Conservation (phyloP, 2,329 filamentous ascomycete genomes). For the Elsinoe arachidis region DNA sequence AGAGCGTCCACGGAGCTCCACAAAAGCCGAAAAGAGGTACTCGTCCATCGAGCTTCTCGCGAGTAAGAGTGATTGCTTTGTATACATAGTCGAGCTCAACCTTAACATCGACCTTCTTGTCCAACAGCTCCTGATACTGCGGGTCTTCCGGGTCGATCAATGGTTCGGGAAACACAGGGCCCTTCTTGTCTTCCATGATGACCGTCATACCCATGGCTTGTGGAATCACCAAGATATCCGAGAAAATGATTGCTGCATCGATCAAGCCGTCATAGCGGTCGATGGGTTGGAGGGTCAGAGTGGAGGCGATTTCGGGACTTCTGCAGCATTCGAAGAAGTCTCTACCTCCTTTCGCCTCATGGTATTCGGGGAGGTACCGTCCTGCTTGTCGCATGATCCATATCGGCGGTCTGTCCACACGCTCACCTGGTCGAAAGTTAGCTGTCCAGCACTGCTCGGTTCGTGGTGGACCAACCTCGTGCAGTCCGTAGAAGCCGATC, state of each 20-base stretch:
- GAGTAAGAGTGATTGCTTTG: constrained; percentile 83
- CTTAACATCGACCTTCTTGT: constrained; percentile 71
- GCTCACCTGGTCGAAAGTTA: constrained; percentile 54
- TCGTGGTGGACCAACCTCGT: constrained; percentile 52
- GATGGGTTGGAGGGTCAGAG: constrained; percentile 86
- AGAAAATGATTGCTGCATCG: constrained; percentile 97
- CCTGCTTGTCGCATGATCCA: constrained; percentile 99
- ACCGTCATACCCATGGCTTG: constrained; percentile 99
- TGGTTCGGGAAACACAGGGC: constrained; percentile 85
- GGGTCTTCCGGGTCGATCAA: constrained; percentile 69
- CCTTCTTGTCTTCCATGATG: constrained; percentile 96
- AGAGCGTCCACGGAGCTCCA: constrained; percentile 89
- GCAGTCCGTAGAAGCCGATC: constrained; percentile 86
- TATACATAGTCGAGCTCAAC: constrained; percentile 89
- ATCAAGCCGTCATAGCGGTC: constrained; percentile 84
- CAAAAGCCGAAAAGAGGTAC: constrained; percentile 96
- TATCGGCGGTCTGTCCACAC: constrained; percentile 85
- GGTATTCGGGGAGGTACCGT: constrained; percentile 95
- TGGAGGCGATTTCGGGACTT: constrained; percentile 83
- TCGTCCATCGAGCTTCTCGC: constrained; percentile 75
- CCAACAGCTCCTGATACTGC: constrained; percentile 72
- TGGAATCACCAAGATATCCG: constrained; percentile 93
- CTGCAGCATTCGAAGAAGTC: constrained; percentile 99
- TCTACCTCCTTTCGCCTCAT: constrained; percentile 78
- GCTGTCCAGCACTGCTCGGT: neutral